Percentiles rank a stretch among this genome's conserved stretches.
Conservation (phyloP, 2,329 filamentous ascomycete species). For the Alternaria sp. region DNA sequence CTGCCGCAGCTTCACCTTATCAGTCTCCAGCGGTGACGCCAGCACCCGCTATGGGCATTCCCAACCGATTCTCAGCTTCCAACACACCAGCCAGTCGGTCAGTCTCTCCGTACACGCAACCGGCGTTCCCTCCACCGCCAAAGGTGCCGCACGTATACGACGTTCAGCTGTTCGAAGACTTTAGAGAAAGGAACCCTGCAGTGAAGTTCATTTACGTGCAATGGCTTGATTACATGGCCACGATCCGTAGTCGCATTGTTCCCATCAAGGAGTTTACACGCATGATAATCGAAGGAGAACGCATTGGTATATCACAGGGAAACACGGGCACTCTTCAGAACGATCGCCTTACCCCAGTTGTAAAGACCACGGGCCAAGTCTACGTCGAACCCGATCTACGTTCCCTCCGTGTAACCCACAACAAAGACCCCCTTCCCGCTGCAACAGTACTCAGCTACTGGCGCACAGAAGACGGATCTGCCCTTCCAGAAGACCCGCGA, state of each 20-base stretch:
- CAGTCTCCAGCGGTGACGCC: constrained; percentile 14
- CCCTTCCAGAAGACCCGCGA: constrained; percentile 67
- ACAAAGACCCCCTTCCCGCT: constrained; percentile 57
- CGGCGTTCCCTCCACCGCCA: constrained; percentile 38
- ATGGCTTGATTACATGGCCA: constrained; percentile 81
- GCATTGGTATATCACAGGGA: constrained; percentile 69
- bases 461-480: constrained; percentile 60
- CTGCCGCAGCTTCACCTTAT: constrained; percentile 20
- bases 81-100: constrained; percentile 12
- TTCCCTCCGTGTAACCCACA: constrained; percentile 63
- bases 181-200: constrained; percentile 58
- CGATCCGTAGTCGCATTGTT: constrained; percentile 69
- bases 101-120: constrained; percentile 21
- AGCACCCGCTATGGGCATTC: constrained; percentile 10
- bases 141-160: constrained; percentile 44
- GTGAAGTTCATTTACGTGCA: constrained; percentile 74
- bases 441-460: constrained; percentile 73
- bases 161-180: constrained; percentile 52
- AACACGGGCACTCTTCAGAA: constrained; percentile 72
- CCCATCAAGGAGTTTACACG: constrained; percentile 60
- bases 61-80: constrained; percentile 6
- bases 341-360: constrained; percentile 63
- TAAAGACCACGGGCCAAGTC: constrained; percentile 69
- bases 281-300: constrained; percentile 41
- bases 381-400: constrained; percentile 69